Evolutionary conservation across 1,284 basidiomycete genomes (phyloP).

Genomic region (Afroboletus lepidellus): DNA sequence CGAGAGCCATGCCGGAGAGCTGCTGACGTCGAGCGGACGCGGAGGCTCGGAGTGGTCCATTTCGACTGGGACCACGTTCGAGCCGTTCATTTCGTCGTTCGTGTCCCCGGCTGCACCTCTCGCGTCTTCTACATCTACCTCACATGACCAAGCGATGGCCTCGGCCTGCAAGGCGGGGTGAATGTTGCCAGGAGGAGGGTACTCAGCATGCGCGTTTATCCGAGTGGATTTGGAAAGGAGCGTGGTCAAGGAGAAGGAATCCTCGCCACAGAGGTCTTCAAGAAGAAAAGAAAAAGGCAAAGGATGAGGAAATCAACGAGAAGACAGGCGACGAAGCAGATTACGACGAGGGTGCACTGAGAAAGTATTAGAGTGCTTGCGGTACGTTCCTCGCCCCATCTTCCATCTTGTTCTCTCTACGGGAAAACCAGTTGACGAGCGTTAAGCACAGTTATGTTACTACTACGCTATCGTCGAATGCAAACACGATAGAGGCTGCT

Average conservation of each 20-base stretch:
- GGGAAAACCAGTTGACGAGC: not conserved
- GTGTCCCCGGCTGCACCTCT: constrained; percentile 59
- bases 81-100: constrained; percentile 79
- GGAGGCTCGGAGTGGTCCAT: constrained; percentile 89
- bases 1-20: constrained; percentile 42
- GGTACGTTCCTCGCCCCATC: constrained; percentile 49
- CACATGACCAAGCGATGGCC: constrained; percentile 2
- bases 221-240: constrained; percentile 91
- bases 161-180: constrained; percentile 17
- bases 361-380: constrained; percentile 93
- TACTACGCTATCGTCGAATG: constrained; percentile 97
- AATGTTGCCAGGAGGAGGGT: constrained; percentile 58
- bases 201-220: constrained; percentile 81
- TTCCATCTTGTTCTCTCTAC: not conserved
- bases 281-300: constrained; percentile 38
- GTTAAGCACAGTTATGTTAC: constrained; percentile 76
- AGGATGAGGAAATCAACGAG: constrained; percentile 59
- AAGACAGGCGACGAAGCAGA: constrained; percentile 64
- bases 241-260: constrained; percentile 87
- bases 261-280: constrained; percentile 88
- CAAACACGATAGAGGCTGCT: constrained; percentile 76
- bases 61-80: constrained; percentile 90
- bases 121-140: constrained; percentile 31
- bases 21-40: constrained; percentile 50
- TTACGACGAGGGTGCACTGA: constrained; percentile 85